A percentile compares a stretch with the other conserved stretches of the same genome.
Conservation (phyloP, 495 filamentous ascomycete species). For the Letharia columbiana region DNA sequence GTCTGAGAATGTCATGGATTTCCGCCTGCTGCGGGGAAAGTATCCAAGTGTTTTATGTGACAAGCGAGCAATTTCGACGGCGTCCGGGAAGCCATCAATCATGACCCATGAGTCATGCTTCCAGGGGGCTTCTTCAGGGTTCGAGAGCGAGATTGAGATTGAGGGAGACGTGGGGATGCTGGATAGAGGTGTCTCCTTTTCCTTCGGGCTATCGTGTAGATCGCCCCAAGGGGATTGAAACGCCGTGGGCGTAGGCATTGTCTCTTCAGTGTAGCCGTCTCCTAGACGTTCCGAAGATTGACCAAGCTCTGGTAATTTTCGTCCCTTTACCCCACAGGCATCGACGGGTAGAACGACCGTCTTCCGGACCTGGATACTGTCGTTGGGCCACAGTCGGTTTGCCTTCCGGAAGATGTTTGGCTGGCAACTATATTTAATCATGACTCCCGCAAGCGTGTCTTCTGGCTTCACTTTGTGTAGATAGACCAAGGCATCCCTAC, state of each 20-base stretch:
- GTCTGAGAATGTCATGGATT: constrained; percentile 52
- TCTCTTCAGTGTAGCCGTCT: constrained; percentile 22
- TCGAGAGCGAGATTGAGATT: constrained; percentile 20
- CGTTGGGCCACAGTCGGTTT: constrained; percentile 90
- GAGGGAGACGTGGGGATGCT: constrained; percentile 33
- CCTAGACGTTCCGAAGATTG: constrained; percentile 33
- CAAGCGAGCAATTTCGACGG: constrained; percentile 81
- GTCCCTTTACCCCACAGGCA: constrained; percentile 76
- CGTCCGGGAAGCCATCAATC: constrained; percentile 56
- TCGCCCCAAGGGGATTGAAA: constrained; percentile 17
- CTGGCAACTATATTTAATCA: constrained; percentile 79
- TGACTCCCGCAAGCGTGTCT: constrained; percentile 84
- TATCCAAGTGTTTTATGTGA: constrained; percentile 75
- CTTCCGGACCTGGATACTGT: constrained; percentile 75
- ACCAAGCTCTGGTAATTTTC: constrained; percentile 32
- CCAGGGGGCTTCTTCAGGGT: constrained; percentile 51
- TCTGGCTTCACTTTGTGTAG: constrained; percentile 73
- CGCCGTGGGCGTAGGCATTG: constrained; percentile 19
- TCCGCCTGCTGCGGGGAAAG: constrained; percentile 85
- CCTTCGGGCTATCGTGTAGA: constrained; percentile 33
- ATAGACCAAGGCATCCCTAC: constrained; percentile 73
- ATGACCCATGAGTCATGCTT: constrained; percentile 80
- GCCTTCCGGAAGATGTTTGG: constrained; percentile 71
- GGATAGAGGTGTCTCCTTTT: constrained; percentile 31
- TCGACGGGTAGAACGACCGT: constrained; percentile 81